phyloP scores from a whole-genome alignment of 164 flowering plant species.

The Chloranthus sessilifolius region DNA sequence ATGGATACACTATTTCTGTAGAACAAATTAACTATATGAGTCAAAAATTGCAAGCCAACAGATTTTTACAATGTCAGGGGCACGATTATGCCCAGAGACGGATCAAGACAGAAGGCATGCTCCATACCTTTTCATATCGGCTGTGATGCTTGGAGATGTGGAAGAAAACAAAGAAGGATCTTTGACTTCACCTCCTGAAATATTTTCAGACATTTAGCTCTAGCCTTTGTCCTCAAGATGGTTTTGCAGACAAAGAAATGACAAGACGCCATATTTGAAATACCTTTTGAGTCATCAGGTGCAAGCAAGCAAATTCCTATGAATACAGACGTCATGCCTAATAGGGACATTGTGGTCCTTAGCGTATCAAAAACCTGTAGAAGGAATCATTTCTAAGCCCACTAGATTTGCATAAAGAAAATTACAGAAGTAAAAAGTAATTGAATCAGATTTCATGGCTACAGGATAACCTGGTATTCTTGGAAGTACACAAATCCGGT shows the following conservation, averaged over 20 bases:
- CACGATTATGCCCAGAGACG: not conserved
- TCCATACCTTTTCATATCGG: conserved; percentile 59
- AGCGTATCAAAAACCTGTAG: conserved; percentile 79
- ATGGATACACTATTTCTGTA: not conserved
- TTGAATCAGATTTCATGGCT: conserved; percentile 7
- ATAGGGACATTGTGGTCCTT: conserved; percentile 80
- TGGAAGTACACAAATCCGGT: conserved; percentile 95
- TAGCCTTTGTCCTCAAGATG: not conserved
- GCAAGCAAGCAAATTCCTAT: conserved; percentile 92
- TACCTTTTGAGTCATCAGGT: conserved; percentile 92
- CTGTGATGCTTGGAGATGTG: conserved; percentile 32
- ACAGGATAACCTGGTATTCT: conserved; percentile 79
- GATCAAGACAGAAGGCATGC: not conserved
- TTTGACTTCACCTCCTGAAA: conserved; percentile 66
- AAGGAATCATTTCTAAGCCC: conserved; percentile 7
- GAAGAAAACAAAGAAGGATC: conserved; percentile 46
- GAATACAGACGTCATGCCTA: conserved; percentile 85
- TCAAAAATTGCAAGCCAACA: not conserved
- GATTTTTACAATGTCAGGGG: not conserved
- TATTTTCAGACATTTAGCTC: conserved; percentile 2
- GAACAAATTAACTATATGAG: too few species aligned
- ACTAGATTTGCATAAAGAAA: not conserved
- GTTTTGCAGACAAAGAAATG: not conserved
- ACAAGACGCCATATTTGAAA: conserved; percentile 4
- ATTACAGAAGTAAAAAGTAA: conserved; percentile 3